Percentiles rank a stretch among this genome's conserved stretches.
phyloP scores from a whole-genome alignment of 352 stramenopile species.

The Phytopythium sindhum region DNA sequence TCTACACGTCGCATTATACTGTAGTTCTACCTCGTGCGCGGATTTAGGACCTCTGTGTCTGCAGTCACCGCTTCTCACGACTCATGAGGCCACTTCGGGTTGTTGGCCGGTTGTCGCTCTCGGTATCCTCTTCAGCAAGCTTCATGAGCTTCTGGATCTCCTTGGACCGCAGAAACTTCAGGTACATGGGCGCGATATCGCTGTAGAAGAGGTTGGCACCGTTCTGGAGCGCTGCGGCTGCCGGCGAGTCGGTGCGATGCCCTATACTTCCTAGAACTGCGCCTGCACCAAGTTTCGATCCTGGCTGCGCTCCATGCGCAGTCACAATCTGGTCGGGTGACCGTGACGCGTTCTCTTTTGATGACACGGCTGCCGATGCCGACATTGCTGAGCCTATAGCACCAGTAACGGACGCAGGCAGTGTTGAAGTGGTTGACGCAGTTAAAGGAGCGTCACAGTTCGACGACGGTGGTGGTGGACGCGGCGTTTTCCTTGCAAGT shows the following conservation, averaged over 20 bases:
- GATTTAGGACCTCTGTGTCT: background rate
- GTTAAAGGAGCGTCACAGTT: background rate
- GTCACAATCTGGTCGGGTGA: background rate
- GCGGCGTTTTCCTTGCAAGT: background rate
- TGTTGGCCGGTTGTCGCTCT: background rate
- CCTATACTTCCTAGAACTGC: background rate
- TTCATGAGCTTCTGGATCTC: constrained; percentile 58
- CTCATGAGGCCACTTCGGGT: background rate
- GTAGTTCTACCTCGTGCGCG: background rate
- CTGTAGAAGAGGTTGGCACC: constrained; percentile 59
- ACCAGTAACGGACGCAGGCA: background rate
- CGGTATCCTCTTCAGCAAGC: constrained; percentile 2
- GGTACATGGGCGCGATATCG: constrained; percentile 68
- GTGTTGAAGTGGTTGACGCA: background rate
- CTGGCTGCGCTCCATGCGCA: background rate
- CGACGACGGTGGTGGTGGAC: background rate
- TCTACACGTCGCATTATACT: background rate
- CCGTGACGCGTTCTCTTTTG: background rate
- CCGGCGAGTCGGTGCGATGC: background rate
- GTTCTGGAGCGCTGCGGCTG: background rate
- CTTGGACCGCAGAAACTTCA: constrained; percentile 70
- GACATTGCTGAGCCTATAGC: background rate
- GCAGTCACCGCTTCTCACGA: constrained; percentile 1
- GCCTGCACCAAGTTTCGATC: background rate
- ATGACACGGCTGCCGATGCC: background rate